Evolutionary conservation across 306 rosid genomes (phyloP).

Genomic region (Cajanus cajan): DNA sequence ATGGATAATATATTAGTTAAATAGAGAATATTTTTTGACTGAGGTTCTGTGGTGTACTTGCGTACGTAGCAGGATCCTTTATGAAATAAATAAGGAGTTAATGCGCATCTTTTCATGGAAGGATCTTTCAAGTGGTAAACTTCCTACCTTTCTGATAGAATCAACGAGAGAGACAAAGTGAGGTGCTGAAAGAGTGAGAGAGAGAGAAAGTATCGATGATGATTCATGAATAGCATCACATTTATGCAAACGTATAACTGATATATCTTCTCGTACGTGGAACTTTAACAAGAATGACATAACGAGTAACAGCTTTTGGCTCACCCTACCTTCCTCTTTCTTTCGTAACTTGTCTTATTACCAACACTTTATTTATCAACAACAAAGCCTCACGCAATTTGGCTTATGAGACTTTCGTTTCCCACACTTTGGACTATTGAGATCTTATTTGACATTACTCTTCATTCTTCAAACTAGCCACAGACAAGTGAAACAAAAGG

Average conservation of each 20-base stretch:
- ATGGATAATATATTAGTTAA: not conserved
- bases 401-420: not conserved
- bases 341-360: constrained; percentile 41
- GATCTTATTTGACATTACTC: constrained; percentile 10
- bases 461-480: not conserved
- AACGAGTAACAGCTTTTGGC: constrained; percentile 39
- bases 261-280: constrained; percentile 31
- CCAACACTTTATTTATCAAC: not conserved
- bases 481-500: constrained; percentile 13
- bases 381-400: constrained; percentile 13
- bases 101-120: not conserved
- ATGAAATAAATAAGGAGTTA: not conserved
- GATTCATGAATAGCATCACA: constrained; percentile 23
- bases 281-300: constrained; percentile 36
- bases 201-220: not conserved
- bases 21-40: not conserved
- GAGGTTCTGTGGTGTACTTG: not conserved
- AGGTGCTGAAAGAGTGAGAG: not conserved
- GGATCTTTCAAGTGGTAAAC: not conserved
- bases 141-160: not conserved
- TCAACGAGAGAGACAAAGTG: not conserved
- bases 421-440: not conserved
- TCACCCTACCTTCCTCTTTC: constrained; percentile 32
- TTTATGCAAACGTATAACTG: constrained; percentile 1
- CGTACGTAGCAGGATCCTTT: not conserved